Base-by-base conservation (phyloP, 371 early-diverging fungal species). In the Phascolomyces articulosus region DNA sequence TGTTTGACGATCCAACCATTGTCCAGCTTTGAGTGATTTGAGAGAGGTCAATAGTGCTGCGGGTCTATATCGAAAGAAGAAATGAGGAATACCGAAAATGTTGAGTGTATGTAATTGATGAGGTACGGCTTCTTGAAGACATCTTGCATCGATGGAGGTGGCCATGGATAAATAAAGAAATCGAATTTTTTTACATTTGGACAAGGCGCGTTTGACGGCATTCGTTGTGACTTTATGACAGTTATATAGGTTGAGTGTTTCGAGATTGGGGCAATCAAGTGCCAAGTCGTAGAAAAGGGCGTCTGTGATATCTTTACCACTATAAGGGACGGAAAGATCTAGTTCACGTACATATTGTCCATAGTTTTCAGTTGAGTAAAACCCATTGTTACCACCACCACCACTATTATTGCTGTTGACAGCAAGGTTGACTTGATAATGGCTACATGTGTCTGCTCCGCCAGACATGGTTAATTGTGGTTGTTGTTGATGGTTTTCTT, bases 181-280 rank as follows among this genome's bases (percentile, higher is more conserved):
- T 29, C 24, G n/a, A 13, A 63, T n/a, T 7, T 20, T 40, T 8
- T 21, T 21, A 44, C 63, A 63, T n/a, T 44, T 18, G 13, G 26
- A 29, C 11, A 63, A 34, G 9, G 56, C 56, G 4, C 44, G 41
- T 16, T 13, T 21, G 0, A 63, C 55, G 13, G 34, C 41, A n/a
- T 18, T 21, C 15, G 56, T 55, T 10, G 63, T 40, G 6, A 63
- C 28, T 11, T n/a, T 21, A 24, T 47, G 48, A 26, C 63, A 63
- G 27, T 65, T 65, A 59, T 65, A 60, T 20, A 65, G 23, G 40
- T 65, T 65, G 18, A 65, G 23, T 16, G 34, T 21, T 38, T 65
- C 65, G 18, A 65, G 49, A 8, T 60, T 56, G 28, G 40, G 47
- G 18, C 65, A 65, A 29, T 65, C 65, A 15, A 21, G 23, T 4